Percentiles rank a stretch among this genome's conserved stretches.
These are phyloP conservation scores for Infundibulicybe gibba DNA, from an alignment of 768 basidiomycete species.

Conservation along the genomic window DNA sequence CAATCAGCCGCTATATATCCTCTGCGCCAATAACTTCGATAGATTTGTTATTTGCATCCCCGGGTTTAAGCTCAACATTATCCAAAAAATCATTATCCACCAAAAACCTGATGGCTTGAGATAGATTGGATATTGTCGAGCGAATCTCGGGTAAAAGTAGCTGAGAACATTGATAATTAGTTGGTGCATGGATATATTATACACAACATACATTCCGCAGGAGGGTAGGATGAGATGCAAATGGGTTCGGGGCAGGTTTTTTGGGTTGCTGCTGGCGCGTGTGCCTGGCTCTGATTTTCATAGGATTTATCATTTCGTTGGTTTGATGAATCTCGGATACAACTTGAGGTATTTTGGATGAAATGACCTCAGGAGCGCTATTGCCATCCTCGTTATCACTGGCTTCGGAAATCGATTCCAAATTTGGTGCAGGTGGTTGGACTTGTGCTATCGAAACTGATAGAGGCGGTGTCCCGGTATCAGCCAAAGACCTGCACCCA, in stretches of 20 bases:
- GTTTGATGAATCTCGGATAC: neutral
- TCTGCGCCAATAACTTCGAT: conserved; percentile 52
- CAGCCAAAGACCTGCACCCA: neutral
- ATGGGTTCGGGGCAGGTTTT: conserved; percentile 56
- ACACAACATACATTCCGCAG: conserved; percentile 66
- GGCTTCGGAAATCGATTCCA: conserved; percentile 8
- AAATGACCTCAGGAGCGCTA: conserved; percentile 51
- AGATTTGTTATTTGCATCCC: conserved; percentile 61
- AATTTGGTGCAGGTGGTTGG: neutral
- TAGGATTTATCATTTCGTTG: neutral
- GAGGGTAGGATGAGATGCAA: conserved; percentile 64
- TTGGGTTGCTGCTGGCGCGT: conserved; percentile 34
- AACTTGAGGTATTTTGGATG: conserved; percentile 41
- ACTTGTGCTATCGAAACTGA: conserved; percentile 5
- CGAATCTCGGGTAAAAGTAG: conserved; percentile 83
- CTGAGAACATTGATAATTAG: conserved; percentile 20
- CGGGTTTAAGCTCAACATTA: conserved; percentile 76
- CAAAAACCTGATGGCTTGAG: conserved; percentile 87
- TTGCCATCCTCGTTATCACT: conserved; percentile 28
- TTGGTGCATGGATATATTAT: neutral
- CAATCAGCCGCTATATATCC: neutral
- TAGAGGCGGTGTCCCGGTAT: conserved; percentile 8
- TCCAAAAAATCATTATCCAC: conserved; percentile 87
- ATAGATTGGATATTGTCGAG: conserved; percentile 86
- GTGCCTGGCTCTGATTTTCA: no score